Conservation (phyloP, 768 basidiomycete species). For the Boletus rubroflammeus region DNA sequence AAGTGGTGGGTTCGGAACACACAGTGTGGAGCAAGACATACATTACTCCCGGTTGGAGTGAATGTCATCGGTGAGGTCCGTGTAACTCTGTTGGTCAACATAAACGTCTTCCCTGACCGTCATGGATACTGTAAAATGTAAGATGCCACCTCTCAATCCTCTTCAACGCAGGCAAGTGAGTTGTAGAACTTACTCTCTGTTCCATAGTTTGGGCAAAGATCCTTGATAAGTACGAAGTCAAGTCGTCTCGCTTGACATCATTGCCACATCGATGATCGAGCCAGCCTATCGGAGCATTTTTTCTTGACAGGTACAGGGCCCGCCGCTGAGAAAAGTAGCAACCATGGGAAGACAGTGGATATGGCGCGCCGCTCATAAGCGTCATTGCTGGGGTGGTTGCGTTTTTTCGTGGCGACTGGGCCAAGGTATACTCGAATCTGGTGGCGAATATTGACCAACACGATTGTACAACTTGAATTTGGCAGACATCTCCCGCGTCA, state of each 20-base stretch:
- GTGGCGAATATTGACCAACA: background rate
- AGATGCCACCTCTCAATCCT: background rate
- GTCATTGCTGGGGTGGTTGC: background rate
- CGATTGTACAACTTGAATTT: no score
- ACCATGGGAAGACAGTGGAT: background rate
- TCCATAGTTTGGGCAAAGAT: background rate
- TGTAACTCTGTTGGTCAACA: background rate
- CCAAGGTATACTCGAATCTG: background rate
- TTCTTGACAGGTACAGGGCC: no score
- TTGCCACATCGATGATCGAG: background rate
- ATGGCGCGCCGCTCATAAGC: background rate
- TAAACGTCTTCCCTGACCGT: background rate
- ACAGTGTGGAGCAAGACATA: conserved; percentile 14
- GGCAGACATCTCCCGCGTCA: background rate
- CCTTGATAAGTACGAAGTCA: background rate
- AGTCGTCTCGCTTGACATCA: background rate
- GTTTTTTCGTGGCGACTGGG: background rate
- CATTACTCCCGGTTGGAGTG: background rate
- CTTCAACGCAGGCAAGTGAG: background rate
- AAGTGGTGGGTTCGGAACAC: conserved; percentile 1
- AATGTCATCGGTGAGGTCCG: background rate
- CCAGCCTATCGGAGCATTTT: background rate
- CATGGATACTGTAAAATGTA: background rate
- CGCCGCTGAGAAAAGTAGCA: no score
- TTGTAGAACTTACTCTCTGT: background rate